Evolutionary conservation across 768 basidiomycete species (phyloP).

Genomic region (Tephrocybe sp.): DNA sequence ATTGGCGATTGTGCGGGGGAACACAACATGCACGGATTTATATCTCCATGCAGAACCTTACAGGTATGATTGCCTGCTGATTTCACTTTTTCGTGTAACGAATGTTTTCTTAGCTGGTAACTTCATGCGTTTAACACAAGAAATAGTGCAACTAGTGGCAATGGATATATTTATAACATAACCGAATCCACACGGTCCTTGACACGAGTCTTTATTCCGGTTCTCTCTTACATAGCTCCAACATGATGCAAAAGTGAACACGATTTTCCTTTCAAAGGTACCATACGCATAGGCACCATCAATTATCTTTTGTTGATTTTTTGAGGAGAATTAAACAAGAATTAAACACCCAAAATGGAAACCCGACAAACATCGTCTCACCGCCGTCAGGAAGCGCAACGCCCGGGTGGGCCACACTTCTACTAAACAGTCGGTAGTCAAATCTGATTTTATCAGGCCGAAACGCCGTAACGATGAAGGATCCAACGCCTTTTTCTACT

Average conservation of each 20-base stretch:
- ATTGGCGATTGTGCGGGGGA: too few relatives aligned
- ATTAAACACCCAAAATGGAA: conserved; percentile 1
- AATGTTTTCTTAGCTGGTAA: too few relatives aligned
- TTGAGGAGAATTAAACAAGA: not conserved
- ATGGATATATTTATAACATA: too few relatives aligned
- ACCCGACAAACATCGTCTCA: conserved; percentile 97
- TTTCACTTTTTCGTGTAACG: too few relatives aligned
- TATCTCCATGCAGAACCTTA: too few relatives aligned
- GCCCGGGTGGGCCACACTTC: conserved; percentile 66
- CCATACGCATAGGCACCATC: too few relatives aligned
- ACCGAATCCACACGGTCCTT: too few relatives aligned
- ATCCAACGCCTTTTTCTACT: conserved; percentile 99
- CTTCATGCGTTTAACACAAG: too few relatives aligned
- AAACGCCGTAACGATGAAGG: conserved; percentile 98
- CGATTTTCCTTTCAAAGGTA: conserved; percentile 97
- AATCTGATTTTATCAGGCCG: conserved; percentile 53
- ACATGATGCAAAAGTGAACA: conserved; percentile 92
- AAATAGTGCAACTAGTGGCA: too few relatives aligned
- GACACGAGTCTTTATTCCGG: too few relatives aligned
- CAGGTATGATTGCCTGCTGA: too few relatives aligned
- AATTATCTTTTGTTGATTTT: conserved; percentile 8
- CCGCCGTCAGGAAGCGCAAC: conserved; percentile 95
- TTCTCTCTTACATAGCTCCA: conserved; percentile 95
- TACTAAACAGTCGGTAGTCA: conserved; percentile 5
- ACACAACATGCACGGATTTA: too few relatives aligned